Conservation (phyloP, 2,329 filamentous ascomycete genomes). For the Pseudogymnoascus sp. region DNA sequence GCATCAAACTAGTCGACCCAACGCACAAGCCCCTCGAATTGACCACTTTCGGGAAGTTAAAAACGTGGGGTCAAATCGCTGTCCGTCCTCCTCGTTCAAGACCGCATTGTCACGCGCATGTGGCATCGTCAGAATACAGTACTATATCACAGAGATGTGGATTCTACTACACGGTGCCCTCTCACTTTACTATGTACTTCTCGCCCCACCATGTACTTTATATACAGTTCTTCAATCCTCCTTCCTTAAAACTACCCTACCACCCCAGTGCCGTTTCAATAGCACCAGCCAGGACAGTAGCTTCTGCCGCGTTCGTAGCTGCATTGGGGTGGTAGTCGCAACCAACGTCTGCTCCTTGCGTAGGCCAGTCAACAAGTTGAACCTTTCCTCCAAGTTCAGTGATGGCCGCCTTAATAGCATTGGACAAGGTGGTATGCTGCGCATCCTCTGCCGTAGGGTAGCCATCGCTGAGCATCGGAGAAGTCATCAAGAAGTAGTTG, state of each 20-base stretch:
- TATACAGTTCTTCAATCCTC: background rate
- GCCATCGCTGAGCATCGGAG: slow-evolving; percentile 34
- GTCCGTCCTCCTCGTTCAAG: background rate
- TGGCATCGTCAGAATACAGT: background rate
- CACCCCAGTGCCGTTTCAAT: slow-evolving; percentile 19
- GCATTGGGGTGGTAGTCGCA: slow-evolving; percentile 38
- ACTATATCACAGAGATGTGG: background rate
- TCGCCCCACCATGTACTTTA: background rate
- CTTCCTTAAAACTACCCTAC: background rate
- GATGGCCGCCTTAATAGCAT: slow-evolving; percentile 31
- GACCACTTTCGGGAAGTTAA: background rate
- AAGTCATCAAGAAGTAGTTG: slow-evolving; percentile 34
- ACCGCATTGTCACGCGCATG: background rate
- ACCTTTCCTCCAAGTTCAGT: slow-evolving; percentile 27
- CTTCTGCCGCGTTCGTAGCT: slow-evolving; percentile 31
- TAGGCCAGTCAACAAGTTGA: slow-evolving; percentile 36
- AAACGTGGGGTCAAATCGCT: background rate
- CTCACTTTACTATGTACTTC: background rate
- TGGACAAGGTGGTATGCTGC: slow-evolving; percentile 33
- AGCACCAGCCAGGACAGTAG: slow-evolving; percentile 25
- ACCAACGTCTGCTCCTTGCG: slow-evolving; percentile 34
- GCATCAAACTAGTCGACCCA: background rate
- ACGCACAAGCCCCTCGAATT: background rate
- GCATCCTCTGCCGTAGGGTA: slow-evolving; percentile 32
- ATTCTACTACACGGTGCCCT: background rate